Conservation (phyloP, 352 stramenopile species). For the Phytophthora constricta region DNA sequence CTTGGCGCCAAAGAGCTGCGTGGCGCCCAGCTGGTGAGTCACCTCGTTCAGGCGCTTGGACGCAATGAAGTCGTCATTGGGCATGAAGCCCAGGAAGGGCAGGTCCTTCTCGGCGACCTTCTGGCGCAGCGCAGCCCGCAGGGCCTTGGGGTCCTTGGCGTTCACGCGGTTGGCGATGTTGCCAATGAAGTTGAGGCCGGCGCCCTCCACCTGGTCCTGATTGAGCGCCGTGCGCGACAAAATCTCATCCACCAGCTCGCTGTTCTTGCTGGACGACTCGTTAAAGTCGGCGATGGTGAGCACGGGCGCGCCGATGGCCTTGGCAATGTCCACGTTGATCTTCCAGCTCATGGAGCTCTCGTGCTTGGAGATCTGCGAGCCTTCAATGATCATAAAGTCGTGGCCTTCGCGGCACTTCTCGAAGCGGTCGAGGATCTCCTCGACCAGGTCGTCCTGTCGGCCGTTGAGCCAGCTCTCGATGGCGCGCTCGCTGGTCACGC, state of each 20-base stretch:
- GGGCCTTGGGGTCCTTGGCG: conserved; percentile 38
- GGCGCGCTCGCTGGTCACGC: conserved; percentile 62
- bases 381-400: conserved; percentile 88
- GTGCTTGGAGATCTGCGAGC: conserved; percentile 68
- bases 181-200: conserved; percentile 70
- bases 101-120: conserved; percentile 50
- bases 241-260: conserved; percentile 57
- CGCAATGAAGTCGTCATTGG: conserved; percentile 69
- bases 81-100: conserved; percentile 72
- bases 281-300: conserved; percentile 68
- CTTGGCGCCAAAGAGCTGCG: conserved; percentile 64
- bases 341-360: conserved; percentile 82
- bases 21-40: conserved; percentile 65
- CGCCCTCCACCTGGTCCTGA: conserved; percentile 65
- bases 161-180: conserved; percentile 79
- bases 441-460: conserved; percentile 70
- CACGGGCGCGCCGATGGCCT: conserved; percentile 67
- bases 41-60: conserved; percentile 85
- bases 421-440: conserved; percentile 72
- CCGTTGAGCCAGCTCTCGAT: conserved; percentile 60
- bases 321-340: conserved; percentile 81
- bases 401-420: conserved; percentile 60
- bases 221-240: conserved; percentile 58
- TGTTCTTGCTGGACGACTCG: conserved; percentile 31
- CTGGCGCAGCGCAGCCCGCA: conserved; percentile 41